Percentiles rank a stretch among this genome's conserved stretches.
phyloP scores from a whole-genome alignment of 208 protist species.

The Trypanosoma mega region DNA sequence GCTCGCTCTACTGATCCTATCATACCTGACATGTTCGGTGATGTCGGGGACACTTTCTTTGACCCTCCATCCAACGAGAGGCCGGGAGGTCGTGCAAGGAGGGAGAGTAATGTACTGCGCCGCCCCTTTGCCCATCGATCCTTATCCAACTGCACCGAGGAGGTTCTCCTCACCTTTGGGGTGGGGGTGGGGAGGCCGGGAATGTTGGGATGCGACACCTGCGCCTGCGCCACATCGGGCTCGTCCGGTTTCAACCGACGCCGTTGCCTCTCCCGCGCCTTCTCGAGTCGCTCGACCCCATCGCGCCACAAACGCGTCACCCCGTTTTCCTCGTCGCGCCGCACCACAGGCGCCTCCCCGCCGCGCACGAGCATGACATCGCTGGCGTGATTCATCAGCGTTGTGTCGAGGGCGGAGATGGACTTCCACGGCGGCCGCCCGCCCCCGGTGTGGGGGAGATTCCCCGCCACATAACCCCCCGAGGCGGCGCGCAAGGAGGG shows the following conservation, averaged over 20 bases:
- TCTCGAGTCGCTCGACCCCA: conserved; percentile 22
- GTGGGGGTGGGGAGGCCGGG: too few relatives aligned
- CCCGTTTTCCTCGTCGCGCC: conserved; percentile 40
- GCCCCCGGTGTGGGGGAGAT: not conserved
- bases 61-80: too few relatives aligned
- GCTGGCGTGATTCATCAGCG: conserved; percentile 48
- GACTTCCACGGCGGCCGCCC: conserved; percentile 49
- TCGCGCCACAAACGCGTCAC: conserved; percentile 58
- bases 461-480: conserved; percentile 24
- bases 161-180: too few relatives aligned
- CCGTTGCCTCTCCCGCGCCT: conserved; percentile 7
- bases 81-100: too few relatives aligned
- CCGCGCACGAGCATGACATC: conserved; percentile 40
- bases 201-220: too few relatives aligned
- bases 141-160: too few relatives aligned
- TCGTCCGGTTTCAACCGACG: not conserved
- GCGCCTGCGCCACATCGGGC: not conserved
- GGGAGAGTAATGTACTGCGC: too few relatives aligned
- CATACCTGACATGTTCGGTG: too few relatives aligned
- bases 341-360: conserved; percentile 13
- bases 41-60: too few relatives aligned
- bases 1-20: too few relatives aligned
- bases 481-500: conserved; percentile 28
- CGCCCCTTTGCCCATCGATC: too few relatives aligned
- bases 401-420: conserved; percentile 51